These are phyloP conservation scores for Cutaneotrichosporon cyanovorans DNA, from an alignment of 1,284 basidiomycete species.

Conservation along the genomic window DNA sequence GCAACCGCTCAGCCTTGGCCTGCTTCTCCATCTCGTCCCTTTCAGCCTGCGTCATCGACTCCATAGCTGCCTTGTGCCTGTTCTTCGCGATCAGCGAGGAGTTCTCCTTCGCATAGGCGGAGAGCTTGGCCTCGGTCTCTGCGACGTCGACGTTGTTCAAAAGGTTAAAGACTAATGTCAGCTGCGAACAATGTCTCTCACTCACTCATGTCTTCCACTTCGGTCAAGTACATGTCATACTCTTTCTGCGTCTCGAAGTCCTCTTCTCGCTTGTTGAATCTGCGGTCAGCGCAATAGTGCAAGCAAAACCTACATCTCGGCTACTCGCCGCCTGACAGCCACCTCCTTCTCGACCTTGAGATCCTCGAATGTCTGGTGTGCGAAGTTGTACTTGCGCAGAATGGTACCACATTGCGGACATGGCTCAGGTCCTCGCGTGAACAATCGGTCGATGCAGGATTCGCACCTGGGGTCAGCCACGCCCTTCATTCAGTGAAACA, in stretches of 20 bases:
- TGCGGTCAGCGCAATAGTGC: conserved; percentile 39
- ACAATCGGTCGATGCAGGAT: conserved; percentile 93
- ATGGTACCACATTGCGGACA: conserved; percentile 88
- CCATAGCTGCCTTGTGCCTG: conserved; percentile 61
- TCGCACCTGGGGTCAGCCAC: conserved; percentile 65
- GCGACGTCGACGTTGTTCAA: conserved; percentile 84
- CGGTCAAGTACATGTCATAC: conserved; percentile 96
- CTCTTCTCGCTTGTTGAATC: conserved; percentile 86
- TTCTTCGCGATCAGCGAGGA: conserved; percentile 66
- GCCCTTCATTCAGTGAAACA: conserved; percentile 16
- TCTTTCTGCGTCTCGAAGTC: conserved; percentile 74
- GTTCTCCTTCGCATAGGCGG: conserved; percentile 70
- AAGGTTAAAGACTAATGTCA: conserved; percentile 70
- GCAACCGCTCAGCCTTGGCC: conserved; percentile 57
- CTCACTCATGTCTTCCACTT: conserved; percentile 90
- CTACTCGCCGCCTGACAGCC: conserved; percentile 72
- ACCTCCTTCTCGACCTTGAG: conserved; percentile 95
- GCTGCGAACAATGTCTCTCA: conserved; percentile 9
- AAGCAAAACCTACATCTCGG: conserved; percentile 59
- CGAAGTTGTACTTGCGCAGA: conserved; percentile 88
- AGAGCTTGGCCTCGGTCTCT: conserved; percentile 75
- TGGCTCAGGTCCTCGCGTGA: conserved; percentile 90
- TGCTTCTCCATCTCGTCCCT: conserved; percentile 64
- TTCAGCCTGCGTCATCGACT: conserved; percentile 48
- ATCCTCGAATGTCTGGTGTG: conserved; percentile 95